Percentiles rank a stretch among this genome's conserved stretches.
phyloP scores from a whole-genome alignment of 345 rosid species.

The Eucalyptus erythrocorys region DNA sequence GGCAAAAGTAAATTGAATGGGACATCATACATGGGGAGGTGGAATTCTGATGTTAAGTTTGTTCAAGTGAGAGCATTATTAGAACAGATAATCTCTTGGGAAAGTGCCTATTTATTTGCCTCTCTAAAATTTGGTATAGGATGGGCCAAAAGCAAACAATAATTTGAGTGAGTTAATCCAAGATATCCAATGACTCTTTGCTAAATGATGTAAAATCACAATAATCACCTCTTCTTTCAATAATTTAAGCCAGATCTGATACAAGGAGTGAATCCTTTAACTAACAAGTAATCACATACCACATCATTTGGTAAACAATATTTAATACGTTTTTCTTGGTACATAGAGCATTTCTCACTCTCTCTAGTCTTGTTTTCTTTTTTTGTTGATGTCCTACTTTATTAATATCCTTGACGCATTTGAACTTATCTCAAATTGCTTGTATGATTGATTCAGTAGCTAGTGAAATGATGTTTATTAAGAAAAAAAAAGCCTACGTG shows the following conservation, averaged over 20 bases:
- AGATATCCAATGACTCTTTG: background rate
- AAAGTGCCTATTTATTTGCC: accelerated
- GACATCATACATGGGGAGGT: background rate
- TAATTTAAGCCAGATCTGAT: too few species aligned
- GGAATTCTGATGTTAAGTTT: background rate
- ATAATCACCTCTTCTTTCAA: background rate
- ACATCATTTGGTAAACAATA: background rate
- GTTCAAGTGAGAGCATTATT: background rate
- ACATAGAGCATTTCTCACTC: background rate
- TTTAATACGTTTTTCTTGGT: background rate
- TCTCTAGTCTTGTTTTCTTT: background rate
- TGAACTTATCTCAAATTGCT: background rate
- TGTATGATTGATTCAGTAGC: background rate
- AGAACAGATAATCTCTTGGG: background rate
- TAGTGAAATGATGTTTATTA: background rate
- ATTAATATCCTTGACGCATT: background rate
- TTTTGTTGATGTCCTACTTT: background rate
- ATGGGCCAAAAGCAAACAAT: background rate
- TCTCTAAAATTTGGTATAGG: background rate
- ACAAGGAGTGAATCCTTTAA: background rate
- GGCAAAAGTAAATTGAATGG: background rate
- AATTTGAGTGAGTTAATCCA: background rate
- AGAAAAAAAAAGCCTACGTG: background rate
- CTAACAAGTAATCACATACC: background rate
- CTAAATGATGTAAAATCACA: background rate